Conservation (phyloP, 352 stramenopile genomes). For the Pythium grandisporangium region DNA sequence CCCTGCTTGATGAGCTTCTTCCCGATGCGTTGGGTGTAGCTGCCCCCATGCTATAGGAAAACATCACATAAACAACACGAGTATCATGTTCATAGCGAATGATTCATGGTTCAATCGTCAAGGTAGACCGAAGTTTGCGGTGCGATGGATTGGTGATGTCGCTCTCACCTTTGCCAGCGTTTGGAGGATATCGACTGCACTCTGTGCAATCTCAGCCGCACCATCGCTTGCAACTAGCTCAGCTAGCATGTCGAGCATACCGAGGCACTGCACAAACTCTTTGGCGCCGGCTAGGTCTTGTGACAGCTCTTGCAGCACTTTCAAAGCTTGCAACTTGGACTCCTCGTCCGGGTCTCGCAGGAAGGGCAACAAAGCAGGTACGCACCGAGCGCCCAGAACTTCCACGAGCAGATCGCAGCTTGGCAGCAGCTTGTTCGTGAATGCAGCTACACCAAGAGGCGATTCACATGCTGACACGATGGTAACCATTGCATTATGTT, state of each 20-base stretch:
- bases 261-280: conserved; percentile 38
- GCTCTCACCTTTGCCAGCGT: no score
- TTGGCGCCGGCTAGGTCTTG: conserved; percentile 11
- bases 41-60: conserved; percentile 14
- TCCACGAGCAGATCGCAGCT: conserved; percentile 31
- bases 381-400: conserved; percentile 38
- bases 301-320: conserved; percentile 22
- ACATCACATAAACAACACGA: neutral
- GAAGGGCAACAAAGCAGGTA: conserved; percentile 33
- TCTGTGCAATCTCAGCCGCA: no score
- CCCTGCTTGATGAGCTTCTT: conserved; percentile 21
- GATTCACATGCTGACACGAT: conserved; percentile 63
- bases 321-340: conserved; percentile 27
- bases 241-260: conserved; percentile 34
- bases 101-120: no score
- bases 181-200: no score
- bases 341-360: conserved; percentile 30
- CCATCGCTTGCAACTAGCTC: conserved; percentile 11
- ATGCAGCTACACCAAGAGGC: conserved; percentile 26
- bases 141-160: no score
- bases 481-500: conserved; percentile 40
- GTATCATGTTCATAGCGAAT: no score
- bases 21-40: conserved; percentile 18
- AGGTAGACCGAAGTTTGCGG: no score
- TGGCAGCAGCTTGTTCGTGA: conserved; percentile 28